Percentiles rank a stretch among this genome's conserved stretches.
These are phyloP conservation scores for Penicillium chermesinum DNA, from an alignment of 495 filamentous ascomycete genomes.

Conservation along the genomic window DNA sequence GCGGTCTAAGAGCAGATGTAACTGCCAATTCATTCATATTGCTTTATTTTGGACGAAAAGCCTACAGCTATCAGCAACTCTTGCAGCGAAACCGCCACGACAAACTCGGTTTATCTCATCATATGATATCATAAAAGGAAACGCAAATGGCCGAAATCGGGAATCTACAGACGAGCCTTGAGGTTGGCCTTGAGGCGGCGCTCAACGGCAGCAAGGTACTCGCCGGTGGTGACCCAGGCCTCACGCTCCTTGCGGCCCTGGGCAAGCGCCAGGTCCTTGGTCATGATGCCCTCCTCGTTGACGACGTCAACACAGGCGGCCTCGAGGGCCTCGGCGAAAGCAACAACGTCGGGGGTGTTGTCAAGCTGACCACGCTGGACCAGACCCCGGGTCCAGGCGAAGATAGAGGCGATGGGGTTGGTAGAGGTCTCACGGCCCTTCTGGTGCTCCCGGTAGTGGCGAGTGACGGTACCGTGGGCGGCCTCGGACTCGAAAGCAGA, in stretches of 20 bases:
- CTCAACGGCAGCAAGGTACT: constrained; percentile 89
- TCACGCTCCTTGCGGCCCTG: constrained; percentile 77
- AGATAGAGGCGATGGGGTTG: constrained; percentile 98
- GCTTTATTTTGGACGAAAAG: neutral
- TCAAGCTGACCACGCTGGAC: constrained; percentile 88
- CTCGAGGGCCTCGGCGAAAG: constrained; percentile 88
- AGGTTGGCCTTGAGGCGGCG: constrained; percentile 66
- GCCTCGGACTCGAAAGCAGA: constrained; percentile 97
- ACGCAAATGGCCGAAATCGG: constrained; percentile 2
- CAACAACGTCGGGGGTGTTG: constrained; percentile 76
- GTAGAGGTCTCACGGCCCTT: constrained; percentile 95
- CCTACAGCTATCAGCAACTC: neutral
- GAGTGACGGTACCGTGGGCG: constrained; percentile 95
- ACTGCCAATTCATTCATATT: neutral
- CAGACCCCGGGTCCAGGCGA: constrained; percentile 97
- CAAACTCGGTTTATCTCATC: neutral
- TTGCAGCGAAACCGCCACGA: neutral
- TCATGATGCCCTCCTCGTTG: constrained; percentile 93
- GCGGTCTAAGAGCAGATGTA: neutral
- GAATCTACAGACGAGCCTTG: constrained; percentile 26
- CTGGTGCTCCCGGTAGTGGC: constrained; percentile 98
- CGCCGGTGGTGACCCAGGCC: constrained; percentile 82
- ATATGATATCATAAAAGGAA: constrained; percentile 6
- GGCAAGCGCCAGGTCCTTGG: constrained; percentile 91
- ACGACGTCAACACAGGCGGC: constrained; percentile 92